phyloP scores from a whole-genome alignment of 495 filamentous ascomycete species.

The Penicillium coprophilum region DNA sequence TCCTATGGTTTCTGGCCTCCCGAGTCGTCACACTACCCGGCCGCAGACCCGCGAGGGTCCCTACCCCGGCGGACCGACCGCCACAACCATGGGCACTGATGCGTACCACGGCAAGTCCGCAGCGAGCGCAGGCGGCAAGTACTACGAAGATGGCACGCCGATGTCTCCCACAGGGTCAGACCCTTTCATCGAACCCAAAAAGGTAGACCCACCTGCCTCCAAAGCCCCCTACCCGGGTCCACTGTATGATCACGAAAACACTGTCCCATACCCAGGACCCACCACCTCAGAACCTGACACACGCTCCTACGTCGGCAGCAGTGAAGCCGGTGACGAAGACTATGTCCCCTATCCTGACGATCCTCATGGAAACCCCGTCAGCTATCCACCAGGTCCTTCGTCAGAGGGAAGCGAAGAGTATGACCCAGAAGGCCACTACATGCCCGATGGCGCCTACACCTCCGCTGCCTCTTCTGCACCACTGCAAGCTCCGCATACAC shows the following conservation, averaged over 20 bases:
- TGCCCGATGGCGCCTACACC: conserved; percentile 48
- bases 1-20: conserved; percentile 79
- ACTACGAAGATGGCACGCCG: conserved; percentile 44
- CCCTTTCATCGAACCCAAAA: conserved; percentile 51
- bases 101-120: conserved; percentile 24
- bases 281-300: conserved; percentile 46
- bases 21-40: conserved; percentile 60
- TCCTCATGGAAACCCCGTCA: conserved; percentile 41
- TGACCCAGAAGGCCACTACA: conserved; percentile 51
- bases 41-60: conserved; percentile 50
- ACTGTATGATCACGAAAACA: conserved; percentile 48
- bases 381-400: conserved; percentile 32
- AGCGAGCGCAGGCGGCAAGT: conserved; percentile 33
- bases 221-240: conserved; percentile 35
- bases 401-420: conserved; percentile 57
- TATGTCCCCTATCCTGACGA: conserved; percentile 54
- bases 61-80: conserved; percentile 33
- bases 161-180: conserved; percentile 58
- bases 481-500: conserved; percentile 32
- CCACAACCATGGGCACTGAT: conserved; percentile 27
- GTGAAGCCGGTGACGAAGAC: conserved; percentile 57
- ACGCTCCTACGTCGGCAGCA: conserved; percentile 52
- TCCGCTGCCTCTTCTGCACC: conserved; percentile 33
- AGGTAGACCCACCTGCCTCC: conserved; percentile 21
- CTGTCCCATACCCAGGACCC: conserved; percentile 37